These are phyloP conservation scores for Arthrobotrys iridis DNA, from an alignment of 2,329 filamentous ascomycete species.

Conservation along the genomic window DNA sequence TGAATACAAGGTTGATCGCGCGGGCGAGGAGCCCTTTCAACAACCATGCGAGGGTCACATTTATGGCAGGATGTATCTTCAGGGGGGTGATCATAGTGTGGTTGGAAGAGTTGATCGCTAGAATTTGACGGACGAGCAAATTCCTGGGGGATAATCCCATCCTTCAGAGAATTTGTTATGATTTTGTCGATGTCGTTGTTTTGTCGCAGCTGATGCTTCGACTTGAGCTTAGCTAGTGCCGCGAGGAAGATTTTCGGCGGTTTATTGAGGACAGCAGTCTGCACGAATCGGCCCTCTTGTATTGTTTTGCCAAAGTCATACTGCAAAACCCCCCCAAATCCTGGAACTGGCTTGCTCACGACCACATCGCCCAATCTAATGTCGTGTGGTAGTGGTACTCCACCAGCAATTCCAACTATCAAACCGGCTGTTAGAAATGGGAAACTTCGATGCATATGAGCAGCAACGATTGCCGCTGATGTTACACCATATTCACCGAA, in stretches of 20 bases:
- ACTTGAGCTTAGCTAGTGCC: not conserved
- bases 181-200: not conserved
- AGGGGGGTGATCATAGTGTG: constrained; percentile 12
- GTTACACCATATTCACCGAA: not conserved
- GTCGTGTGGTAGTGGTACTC: not conserved
- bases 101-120: constrained; percentile 13
- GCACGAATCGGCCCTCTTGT: not conserved
- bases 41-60: not conserved
- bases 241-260: not conserved
- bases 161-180: not conserved
- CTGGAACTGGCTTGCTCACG: constrained; percentile 3
- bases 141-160: not conserved
- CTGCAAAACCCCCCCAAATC: constrained; percentile 12
- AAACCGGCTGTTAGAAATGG: constrained; percentile 9
- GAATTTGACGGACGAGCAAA: not conserved
- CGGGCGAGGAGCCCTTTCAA: constrained; percentile 2
- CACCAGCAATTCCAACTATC: constrained; percentile 14
- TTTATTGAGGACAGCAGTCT: not conserved
- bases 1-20: not conserved
- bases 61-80: constrained; percentile 11
- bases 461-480: not conserved
- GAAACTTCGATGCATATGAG: constrained; percentile 5
- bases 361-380: constrained; percentile 21
- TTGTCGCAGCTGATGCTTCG: not conserved
- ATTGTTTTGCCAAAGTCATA: constrained; percentile 9